A percentile compares a stretch with the other conserved stretches of the same genome.
phyloP scores from a whole-genome alignment of 495 filamentous ascomycete species.

The Pseudomonodictys pantanalensis region DNA sequence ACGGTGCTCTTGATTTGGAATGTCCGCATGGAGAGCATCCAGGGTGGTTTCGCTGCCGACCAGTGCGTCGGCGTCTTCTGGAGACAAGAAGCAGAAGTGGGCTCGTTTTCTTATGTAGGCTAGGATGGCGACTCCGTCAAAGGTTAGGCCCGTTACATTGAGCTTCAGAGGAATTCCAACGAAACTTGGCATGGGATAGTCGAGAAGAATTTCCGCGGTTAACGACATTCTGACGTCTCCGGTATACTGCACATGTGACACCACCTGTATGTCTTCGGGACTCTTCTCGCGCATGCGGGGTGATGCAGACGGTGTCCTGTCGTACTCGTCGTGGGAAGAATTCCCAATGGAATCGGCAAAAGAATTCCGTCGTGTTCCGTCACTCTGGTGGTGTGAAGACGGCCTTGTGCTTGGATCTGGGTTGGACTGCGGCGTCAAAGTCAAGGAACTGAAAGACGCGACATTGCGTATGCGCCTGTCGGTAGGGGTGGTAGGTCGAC shows the following conservation, averaged over 20 bases:
- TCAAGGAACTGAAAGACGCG: slow-evolving; percentile 38
- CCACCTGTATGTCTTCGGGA: slow-evolving; percentile 73
- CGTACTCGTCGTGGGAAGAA: slow-evolving; percentile 13
- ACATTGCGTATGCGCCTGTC: slow-evolving; percentile 29
- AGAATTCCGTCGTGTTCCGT: slow-evolving; percentile 13
- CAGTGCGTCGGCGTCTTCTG: slow-evolving; percentile 73
- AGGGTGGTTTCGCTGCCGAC: slow-evolving; percentile 36
- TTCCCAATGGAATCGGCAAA: slow-evolving; percentile 13
- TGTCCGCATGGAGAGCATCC: slow-evolving; percentile 48
- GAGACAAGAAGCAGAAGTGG: slow-evolving; percentile 88
- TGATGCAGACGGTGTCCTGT: slow-evolving; percentile 30
- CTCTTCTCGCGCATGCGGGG: slow-evolving; percentile 37
- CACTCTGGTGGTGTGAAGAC: slow-evolving; percentile 37
- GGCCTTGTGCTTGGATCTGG: slow-evolving; percentile 37
- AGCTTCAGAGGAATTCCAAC: slow-evolving; percentile 87
- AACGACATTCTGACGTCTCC: slow-evolving; percentile 82
- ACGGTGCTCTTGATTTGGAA: slow-evolving; percentile 11
- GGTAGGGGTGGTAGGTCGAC: slow-evolving; percentile 20
- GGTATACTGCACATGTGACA: slow-evolving; percentile 82
- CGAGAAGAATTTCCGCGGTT: slow-evolving; percentile 89
- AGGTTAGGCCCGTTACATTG: slow-evolving; percentile 88
- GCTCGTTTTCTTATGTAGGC: slow-evolving; percentile 80
- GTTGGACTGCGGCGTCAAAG: slow-evolving; percentile 36
- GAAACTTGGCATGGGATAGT: slow-evolving; percentile 97
- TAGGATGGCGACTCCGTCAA: slow-evolving; percentile 88